A percentile compares a stretch with the other conserved stretches of the same genome.
Conservation (phyloP, 1,139 yeast species). For the Suhomyces chickasaworum region DNA sequence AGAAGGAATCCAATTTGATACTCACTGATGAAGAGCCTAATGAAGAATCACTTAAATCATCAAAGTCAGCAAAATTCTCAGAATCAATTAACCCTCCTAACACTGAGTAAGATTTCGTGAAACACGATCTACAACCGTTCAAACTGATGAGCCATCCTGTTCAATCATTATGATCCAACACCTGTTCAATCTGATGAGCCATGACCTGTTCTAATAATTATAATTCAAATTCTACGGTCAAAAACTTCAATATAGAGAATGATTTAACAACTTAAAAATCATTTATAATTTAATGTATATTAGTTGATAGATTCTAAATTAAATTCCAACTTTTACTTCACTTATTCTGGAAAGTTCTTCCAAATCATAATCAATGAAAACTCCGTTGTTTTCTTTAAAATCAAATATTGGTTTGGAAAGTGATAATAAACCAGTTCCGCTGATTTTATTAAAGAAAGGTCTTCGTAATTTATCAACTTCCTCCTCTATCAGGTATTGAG, state of each 20-base stretch:
- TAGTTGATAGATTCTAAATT: conserved; percentile 1
- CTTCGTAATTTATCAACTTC: conserved; percentile 29
- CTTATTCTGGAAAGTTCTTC: conserved; percentile 26
- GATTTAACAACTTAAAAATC: neutral
- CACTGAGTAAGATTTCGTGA: neutral
- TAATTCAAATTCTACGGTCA: neutral
- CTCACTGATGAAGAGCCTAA: conserved; percentile 13
- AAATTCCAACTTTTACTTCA: conserved; percentile 4
- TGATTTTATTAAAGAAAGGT: conserved; percentile 41
- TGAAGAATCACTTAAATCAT: conserved; percentile 7
- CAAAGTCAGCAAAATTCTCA: too few relatives aligned
- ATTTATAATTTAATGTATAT: conserved; percentile 1
- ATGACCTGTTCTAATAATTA: neutral
- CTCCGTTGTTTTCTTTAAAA: conserved; percentile 29
- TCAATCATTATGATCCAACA: too few relatives aligned
- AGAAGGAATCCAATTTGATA: conserved; percentile 18
- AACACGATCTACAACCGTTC: too few relatives aligned
- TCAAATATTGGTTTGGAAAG: conserved; percentile 43
- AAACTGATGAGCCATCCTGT: too few relatives aligned
- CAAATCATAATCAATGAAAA: conserved; percentile 40
- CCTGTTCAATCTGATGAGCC: too few relatives aligned
- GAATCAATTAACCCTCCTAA: conserved; percentile 1
- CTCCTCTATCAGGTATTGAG: conserved; percentile 13
- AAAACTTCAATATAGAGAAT: neutral
- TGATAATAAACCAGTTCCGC: conserved; percentile 45